Base-by-base conservation (phyloP, 2,329 filamentous ascomycete genomes). In the Arthrobotrys sphaeroides region DNA sequence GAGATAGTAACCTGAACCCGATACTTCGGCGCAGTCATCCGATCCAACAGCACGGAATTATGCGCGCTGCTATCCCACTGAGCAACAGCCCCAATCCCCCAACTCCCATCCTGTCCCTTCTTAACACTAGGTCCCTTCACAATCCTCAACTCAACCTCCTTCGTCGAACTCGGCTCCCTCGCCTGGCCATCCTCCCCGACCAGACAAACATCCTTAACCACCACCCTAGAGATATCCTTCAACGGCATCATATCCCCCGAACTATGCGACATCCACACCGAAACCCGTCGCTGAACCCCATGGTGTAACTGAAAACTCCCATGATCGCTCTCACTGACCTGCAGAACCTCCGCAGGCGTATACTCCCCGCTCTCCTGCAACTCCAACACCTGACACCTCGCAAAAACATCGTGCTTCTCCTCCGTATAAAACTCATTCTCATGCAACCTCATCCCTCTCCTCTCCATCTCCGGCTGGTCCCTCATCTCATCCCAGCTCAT, bases 401-500 rank as follows among this genome's bases (percentile, higher is more conserved):
- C 90, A 80, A 99, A 92, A 24, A 99, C 86, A 81, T 99, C 95
- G 81, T 99, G 94, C 78, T 93, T 91, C 81, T 98, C 95, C 82
- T 97, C 93, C 0, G 90, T 92, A 80, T 90, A 96, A 81, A 96
- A 99, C 78, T 99, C 94, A 0, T 91, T 91, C 82, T 99, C 95
- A 10, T 92, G 90, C 78, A 99, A 90, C 9, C 95, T 88, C 22
- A 91, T 87, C 43, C 85, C 87, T 76, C 86, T 82, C 47, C 84
- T 88, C 3, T 84, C 82, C 69, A 84, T 86, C 66, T 87, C 86
- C 16, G 87, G 87, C 77, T 88, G 87, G 82, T 99, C 94, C 72
- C 94, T 90, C 90, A 99, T 97, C 80, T 98, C 95, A 81, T 99
- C 95, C 95, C 95, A 99, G 83, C 95, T 99, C 10, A 97, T 88